Base-by-base conservation (phyloP, 2,329 filamentous ascomycete genomes). In the Cladosporium sp. region DNA sequence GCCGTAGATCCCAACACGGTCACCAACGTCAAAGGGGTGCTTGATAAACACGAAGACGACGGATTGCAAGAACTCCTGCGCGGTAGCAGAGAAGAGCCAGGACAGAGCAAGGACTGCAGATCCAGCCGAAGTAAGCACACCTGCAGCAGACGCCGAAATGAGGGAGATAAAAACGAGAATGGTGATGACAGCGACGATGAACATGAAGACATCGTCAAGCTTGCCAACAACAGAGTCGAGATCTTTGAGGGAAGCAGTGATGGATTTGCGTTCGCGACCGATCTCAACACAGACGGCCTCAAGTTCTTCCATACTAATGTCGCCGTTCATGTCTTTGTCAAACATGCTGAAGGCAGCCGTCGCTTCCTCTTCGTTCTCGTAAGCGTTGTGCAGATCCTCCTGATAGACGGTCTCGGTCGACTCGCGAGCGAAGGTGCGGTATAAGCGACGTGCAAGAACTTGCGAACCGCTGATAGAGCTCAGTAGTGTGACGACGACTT, bases 31-130 rank as follows among this genome's bases (percentile, higher is more conserved):
- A 61, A 96, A 97, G 0, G 92, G 92, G 66, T 97, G 92, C 74
- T 96, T 96, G 71, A 96, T 85, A 61, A 96, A 96, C 58, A 96
- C 91, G 65, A 96, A 96, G 59, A 96, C 88, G 64, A 92, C 83
- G 8, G 90, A 96, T 70, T 96, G 90, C 2, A 96, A 75, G 59
- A 97, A 96, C 64, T 97, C 92, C 64, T 96, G 90, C 0, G 92
- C 92, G 0, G 92, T 96, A 1, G 88, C 87, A 54, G 90, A 89
- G 60, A 97, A 89, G 50, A 96, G 77, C 92, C 92, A 97, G 0
- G 89, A 91, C 1, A 96, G 76, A 50, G 90, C 92, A 6, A 97
- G 78, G n/a, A 96, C 78, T 3, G 87, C 83, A 1, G 89, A 93
- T 3, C 92, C 90, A 20, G 89, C 88, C 3, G 90, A 95, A 0